Conservation (phyloP, 2,329 filamentous ascomycete genomes). For the Phialophora chinensis region DNA sequence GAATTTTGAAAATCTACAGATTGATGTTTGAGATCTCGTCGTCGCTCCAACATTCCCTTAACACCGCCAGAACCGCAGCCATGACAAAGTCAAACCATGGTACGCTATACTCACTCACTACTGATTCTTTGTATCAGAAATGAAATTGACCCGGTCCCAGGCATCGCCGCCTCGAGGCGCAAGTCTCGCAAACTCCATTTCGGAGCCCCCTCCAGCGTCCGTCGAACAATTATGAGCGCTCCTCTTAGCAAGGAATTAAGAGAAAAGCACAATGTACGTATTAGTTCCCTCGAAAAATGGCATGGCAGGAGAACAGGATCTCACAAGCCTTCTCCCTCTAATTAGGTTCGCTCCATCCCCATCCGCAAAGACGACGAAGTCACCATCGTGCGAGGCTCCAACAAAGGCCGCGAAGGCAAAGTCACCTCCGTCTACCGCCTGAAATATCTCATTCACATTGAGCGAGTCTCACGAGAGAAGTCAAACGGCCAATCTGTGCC, state of each 20-base stretch:
- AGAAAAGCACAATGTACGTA: constrained; percentile 95
- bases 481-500: constrained; percentile 94
- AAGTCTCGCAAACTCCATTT: constrained; percentile 99
- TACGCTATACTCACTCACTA: constrained; percentile 11
- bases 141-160: constrained; percentile 38
- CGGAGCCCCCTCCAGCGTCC: constrained; percentile 89
- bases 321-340: constrained; percentile 19
- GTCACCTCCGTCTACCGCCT: constrained; percentile 96
- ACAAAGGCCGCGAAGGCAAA: constrained; percentile 99
- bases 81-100: constrained; percentile 36
- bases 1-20: constrained; percentile 23
- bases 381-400: constrained; percentile 84
- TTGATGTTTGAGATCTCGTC: constrained; percentile 12
- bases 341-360: constrained; percentile 88
- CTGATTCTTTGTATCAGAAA: background rate
- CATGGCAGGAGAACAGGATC: background rate
- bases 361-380: constrained; percentile 98
- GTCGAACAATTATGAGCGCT: constrained; percentile 96
- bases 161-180: constrained; percentile 76
- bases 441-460: constrained; percentile 96
- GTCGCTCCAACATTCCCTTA: constrained; percentile 28
- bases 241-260: constrained; percentile 95
- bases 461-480: constrained; percentile 97
- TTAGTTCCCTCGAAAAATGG: background rate
- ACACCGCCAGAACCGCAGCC: constrained; percentile 24